Evolutionary conservation across 75 land plant genomes (phyloP).

Genomic region (Selaginella moellendorffii): DNA sequence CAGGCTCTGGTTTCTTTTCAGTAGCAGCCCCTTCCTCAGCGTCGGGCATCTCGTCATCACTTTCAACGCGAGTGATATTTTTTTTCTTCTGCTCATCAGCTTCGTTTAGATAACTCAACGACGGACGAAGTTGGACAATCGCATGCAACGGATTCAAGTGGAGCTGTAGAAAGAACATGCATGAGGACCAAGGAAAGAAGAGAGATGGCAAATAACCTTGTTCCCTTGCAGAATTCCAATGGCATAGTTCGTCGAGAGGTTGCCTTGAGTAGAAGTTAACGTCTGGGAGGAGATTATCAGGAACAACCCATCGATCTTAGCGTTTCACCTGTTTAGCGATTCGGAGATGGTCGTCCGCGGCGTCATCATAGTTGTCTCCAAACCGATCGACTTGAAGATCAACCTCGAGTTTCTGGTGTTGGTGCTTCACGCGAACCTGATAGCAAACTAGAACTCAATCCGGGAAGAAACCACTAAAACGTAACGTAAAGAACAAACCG

Average conservation of each 20-base stretch:
- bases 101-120: conserved; percentile 33
- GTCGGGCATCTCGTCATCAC: conserved; percentile 13
- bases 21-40: conserved; percentile 22
- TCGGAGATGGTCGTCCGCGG: conserved; percentile 16
- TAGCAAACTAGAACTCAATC: neutral
- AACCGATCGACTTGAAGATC: conserved; percentile 46
- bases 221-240: conserved; percentile 52
- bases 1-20: conserved; percentile 23
- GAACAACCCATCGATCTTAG: neutral
- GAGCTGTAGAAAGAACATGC: conserved; percentile 34
- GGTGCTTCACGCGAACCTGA: conserved; percentile 59
- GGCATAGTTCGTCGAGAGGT: conserved; percentile 45
- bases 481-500: conserved; percentile 25
- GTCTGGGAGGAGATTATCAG: conserved; percentile 37
- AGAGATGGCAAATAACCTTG: conserved; percentile 33
- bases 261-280: conserved; percentile 29
- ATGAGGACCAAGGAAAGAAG: conserved; percentile 4
- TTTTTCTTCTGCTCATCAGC: conserved; percentile 24
- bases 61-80: conserved; percentile 5
- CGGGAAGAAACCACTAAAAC: neutral
- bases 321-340: conserved; percentile 53
- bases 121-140: conserved; percentile 72
- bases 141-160: conserved; percentile 74
- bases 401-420: conserved; percentile 40
- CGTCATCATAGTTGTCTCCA: conserved; percentile 34